Evolutionary conservation across 305 asterid species (phyloP).

Genomic region (Lippia alba): DNA sequence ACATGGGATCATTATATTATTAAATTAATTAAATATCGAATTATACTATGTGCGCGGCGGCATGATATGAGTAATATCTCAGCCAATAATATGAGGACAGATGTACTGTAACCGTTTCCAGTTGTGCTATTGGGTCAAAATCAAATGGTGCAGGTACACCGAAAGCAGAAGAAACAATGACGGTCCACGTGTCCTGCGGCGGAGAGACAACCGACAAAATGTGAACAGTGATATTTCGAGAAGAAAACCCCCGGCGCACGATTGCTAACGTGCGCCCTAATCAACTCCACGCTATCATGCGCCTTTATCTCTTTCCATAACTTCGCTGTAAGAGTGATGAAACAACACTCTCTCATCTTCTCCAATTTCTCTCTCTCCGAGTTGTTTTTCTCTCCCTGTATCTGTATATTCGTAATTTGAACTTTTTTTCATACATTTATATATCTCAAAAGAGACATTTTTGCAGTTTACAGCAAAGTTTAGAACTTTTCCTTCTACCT

Average conservation of each 20-base stretch:
- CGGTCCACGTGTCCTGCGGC: conserved; percentile 30
- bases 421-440: background rate
- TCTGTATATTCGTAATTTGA: background rate
- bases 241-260: background rate
- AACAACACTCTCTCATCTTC: conserved; percentile 6
- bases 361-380: background rate
- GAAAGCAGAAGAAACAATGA: too few relatives aligned
- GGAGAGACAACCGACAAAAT: conserved; percentile 30
- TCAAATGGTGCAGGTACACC: too few relatives aligned
- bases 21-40: too few relatives aligned
- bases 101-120: too few relatives aligned
- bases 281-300: conserved; percentile 15
- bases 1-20: too few relatives aligned
- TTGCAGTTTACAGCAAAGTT: background rate
- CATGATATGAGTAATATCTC: too few relatives aligned
- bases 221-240: too few relatives aligned
- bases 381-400: background rate
- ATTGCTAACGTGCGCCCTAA: conserved; percentile 30
- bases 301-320: conserved; percentile 24
- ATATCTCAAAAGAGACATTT: background rate
- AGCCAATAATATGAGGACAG: too few relatives aligned
- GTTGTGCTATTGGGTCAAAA: too few relatives aligned
- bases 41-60: too few relatives aligned
- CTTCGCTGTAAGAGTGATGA: conserved; percentile 1
- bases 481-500: background rate